Evolutionary conservation across 805 yeast genomes (phyloP), one percentile per base, ranked within the genome.

Genomic region (Millerozyma acaciae): DNA sequence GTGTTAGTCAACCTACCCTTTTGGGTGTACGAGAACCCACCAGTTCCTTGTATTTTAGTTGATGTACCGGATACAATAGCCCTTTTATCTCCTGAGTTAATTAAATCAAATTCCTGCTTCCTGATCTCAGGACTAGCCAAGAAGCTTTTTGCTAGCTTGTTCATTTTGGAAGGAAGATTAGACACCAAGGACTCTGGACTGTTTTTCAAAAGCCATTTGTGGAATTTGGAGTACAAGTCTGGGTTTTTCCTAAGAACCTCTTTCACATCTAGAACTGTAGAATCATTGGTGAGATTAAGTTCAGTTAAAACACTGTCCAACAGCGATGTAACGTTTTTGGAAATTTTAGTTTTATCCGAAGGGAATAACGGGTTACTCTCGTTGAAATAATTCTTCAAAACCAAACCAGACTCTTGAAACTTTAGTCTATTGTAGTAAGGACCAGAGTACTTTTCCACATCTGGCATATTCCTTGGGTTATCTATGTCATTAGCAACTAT

Each of bases 1-100:
- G 83, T 67, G 53, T 77, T 82, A 37, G 64, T 52, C 23, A 86
- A 60, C 53, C 86, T 73, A 5, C 95, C 95, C 37, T 69, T 72
- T 40, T 82, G 71, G 24, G 65, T 67, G 48, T 84, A 86, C 2
- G 85, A 73, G 39, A 85, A 68, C 5, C 95, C 95, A 18, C 83
- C 95, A 6, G 84, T 75, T 20, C 88, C 94, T 34, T 80, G 71
- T 28, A 76, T 53, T 17, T 55, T 54, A 8, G 35, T 37, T 7
- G 43, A 22, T 7, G 44, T 24, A 8, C 38, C 38, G 12, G 37
- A 32, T 17, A 38, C 16, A 6, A 34, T 32, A 10, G 35, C 31
- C 16, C 32, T 34, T 6, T 52, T 49, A 17, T 40, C 31, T 29
- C 45, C 28, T 34, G 53, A 51, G 33, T 59, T 57, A n/a, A 31